Conservation (phyloP, 164 flowering plant genomes). For the Tetracentron sinense region DNA sequence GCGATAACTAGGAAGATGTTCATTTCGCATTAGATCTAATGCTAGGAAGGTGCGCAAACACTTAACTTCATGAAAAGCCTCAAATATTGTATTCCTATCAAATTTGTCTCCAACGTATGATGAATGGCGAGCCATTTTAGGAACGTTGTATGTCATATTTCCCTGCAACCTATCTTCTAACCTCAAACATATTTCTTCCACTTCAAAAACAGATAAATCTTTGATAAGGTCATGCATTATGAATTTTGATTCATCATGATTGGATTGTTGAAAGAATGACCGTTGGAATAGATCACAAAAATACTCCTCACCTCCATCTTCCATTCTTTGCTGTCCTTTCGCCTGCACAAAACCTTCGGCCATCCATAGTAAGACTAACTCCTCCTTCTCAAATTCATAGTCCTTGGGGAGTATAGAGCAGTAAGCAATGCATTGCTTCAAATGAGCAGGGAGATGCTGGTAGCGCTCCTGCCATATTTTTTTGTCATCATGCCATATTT, state of each 20-base stretch:
- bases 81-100: conserved; percentile 10
- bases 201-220: conserved; percentile 19
- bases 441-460: neutral
- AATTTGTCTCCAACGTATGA: neutral
- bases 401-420: conserved; percentile 3
- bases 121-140: conserved; percentile 12
- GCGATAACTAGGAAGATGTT: neutral
- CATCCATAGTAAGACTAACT: conserved; percentile 5
- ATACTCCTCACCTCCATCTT: conserved; percentile 9
- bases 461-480: neutral
- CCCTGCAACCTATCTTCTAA: conserved; percentile 12
- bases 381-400: conserved; percentile 10
- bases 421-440: neutral
- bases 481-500: conserved; percentile 15
- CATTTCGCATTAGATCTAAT: neutral
- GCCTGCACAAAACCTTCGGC: conserved; percentile 10
- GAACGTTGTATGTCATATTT: neutral
- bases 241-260: neutral
- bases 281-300: conserved; percentile 14
- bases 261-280: conserved; percentile 16
- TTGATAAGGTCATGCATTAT: conserved; percentile 28
- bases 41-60: conserved; percentile 17
- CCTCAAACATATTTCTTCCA: conserved; percentile 10
- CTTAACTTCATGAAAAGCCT: neutral
- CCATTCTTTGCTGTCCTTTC: neutral